phyloP scores from a whole-genome alignment of 2,329 filamentous ascomycete species.

The Ophiostoma ips region DNA sequence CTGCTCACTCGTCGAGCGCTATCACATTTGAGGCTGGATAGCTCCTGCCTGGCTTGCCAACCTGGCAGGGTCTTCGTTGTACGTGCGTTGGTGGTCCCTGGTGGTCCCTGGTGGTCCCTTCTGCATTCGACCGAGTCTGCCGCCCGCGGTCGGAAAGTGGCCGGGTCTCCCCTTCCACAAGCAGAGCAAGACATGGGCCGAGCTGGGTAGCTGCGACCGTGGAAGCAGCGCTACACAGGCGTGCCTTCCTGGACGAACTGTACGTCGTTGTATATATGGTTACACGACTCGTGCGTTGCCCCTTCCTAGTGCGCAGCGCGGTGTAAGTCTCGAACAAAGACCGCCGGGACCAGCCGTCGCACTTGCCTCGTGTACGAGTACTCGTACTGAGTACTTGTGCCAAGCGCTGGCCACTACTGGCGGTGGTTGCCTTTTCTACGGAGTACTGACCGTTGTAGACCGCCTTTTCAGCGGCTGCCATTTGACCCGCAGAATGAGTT shows the following conservation, averaged over 20 bases:
- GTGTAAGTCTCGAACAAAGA: constrained; percentile 1
- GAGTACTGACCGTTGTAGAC: too few relatives aligned
- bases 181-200: not conserved
- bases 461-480: too few relatives aligned
- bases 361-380: not conserved
- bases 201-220: not conserved
- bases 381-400: not conserved
- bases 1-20: not conserved
- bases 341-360: not conserved
- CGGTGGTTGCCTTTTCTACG: too few relatives aligned
- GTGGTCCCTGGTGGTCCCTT: too few relatives aligned
- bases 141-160: not conserved
- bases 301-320: not conserved
- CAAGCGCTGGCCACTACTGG: not conserved
- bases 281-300: not conserved
- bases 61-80: not conserved
- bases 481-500: too few relatives aligned
- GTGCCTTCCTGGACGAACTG: not conserved
- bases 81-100: too few relatives aligned
- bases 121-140: too few relatives aligned
- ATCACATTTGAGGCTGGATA: not conserved
- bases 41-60: not conserved
- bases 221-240: not conserved
- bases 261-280: not conserved
- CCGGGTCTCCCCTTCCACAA: not conserved